phyloP scores from a whole-genome alignment of 257 asterid species.

The Cordia subcordata region DNA sequence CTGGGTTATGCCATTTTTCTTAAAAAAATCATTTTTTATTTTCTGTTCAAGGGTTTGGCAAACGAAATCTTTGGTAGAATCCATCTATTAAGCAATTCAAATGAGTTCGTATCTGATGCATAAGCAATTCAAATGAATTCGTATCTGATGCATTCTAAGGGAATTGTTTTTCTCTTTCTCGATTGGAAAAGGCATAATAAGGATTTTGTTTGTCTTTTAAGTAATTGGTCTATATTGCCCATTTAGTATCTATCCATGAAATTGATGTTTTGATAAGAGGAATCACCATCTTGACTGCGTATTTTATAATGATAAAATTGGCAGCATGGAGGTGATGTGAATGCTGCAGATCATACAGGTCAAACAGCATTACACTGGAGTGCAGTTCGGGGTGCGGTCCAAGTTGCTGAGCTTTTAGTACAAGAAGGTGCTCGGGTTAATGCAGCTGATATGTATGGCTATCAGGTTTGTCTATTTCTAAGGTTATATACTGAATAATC shows the following conservation, averaged over 20 bases:
- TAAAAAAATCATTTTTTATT: too few relatives aligned
- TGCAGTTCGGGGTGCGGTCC: constrained; percentile 94
- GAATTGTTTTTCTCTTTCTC: too few relatives aligned
- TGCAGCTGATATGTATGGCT: constrained; percentile 81
- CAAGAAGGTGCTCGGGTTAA: constrained; percentile 87
- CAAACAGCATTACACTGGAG: constrained; percentile 99
- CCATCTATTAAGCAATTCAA: too few relatives aligned
- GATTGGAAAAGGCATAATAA: too few relatives aligned
- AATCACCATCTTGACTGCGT: not conserved
- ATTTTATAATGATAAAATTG: constrained; percentile 14
- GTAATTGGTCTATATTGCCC: too few relatives aligned
- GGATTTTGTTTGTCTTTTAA: too few relatives aligned
- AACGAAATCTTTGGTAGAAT: too few relatives aligned
- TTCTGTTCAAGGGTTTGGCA: too few relatives aligned
- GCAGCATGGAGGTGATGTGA: constrained; percentile 91
- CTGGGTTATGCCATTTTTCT: too few relatives aligned
- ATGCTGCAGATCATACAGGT: constrained; percentile 90
- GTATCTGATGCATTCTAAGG: too few relatives aligned
- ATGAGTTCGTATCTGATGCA: too few relatives aligned
- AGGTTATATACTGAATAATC: constrained; percentile 11
- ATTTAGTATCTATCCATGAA: not conserved
- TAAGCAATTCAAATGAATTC: too few relatives aligned
- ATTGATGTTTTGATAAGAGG: not conserved
- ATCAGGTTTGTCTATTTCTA: constrained; percentile 59
- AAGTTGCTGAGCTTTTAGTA: constrained; percentile 88